Percentiles rank a stretch among this genome's conserved stretches.
Evolutionary conservation across 805 yeast species (phyloP).

Genomic region (Saccharomycopsis sp.): DNA sequence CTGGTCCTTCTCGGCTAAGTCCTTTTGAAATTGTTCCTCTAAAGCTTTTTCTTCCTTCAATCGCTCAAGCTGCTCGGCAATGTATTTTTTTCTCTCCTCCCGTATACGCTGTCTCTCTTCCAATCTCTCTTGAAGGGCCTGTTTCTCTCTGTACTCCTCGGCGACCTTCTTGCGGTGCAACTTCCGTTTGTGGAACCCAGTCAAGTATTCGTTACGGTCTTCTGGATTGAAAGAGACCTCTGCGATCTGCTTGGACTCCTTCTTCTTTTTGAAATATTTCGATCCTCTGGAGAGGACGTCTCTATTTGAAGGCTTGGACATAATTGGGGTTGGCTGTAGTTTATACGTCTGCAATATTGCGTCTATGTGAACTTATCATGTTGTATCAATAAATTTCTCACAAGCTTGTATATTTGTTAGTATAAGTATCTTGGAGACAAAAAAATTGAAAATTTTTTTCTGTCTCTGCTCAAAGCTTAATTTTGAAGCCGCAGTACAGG

Average conservation of each 20-base stretch:
- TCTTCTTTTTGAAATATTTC: conserved; percentile 63
- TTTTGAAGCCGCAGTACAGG: background rate
- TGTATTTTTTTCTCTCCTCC: conserved; percentile 61
- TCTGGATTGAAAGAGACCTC: conserved; percentile 82
- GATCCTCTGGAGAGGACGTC: conserved; percentile 86
- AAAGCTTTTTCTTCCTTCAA: conserved; percentile 40
- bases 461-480: background rate
- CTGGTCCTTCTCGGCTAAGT: conserved; percentile 19
- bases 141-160: conserved; percentile 65
- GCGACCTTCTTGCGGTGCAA: conserved; percentile 85
- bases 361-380: too few relatives aligned
- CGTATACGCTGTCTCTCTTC: conserved; percentile 67
- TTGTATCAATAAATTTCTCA: too few relatives aligned
- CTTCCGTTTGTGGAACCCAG: conserved; percentile 95
- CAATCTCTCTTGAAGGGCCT: conserved; percentile 61
- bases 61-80: conserved; percentile 56
- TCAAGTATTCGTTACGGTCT: conserved; percentile 73
- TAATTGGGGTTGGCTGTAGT: conserved; percentile 19
- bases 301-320: conserved; percentile 44
- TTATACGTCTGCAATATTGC: background rate
- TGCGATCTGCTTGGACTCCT: conserved; percentile 49
- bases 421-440: too few relatives aligned
- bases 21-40: conserved; percentile 22
- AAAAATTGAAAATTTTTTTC: background rate
- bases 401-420: too few relatives aligned